phyloP scores from a whole-genome alignment of 805 yeast genomes.

The Nakazawaea populi region DNA sequence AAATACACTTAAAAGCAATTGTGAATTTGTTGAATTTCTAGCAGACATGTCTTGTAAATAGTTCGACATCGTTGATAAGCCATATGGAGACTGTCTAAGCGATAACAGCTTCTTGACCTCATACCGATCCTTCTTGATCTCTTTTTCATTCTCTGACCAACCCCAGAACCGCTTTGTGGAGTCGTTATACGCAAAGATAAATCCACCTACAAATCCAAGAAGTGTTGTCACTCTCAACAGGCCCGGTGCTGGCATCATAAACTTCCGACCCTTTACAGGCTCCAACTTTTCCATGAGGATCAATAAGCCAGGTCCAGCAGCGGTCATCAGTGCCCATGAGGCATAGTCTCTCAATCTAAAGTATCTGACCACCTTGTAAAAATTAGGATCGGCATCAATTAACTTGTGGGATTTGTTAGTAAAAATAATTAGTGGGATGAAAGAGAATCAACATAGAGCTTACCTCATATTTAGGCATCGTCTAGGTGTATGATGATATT shows the following conservation, averaged over 20 bases:
- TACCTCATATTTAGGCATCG: constrained; percentile 4
- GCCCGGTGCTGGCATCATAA: constrained; percentile 46
- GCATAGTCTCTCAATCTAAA: constrained; percentile 64
- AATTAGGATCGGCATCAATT: constrained; percentile 78
- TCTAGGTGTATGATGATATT: not conserved
- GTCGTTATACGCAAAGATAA: constrained; percentile 60
- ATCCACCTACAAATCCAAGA: constrained; percentile 70
- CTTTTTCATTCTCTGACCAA: constrained; percentile 63
- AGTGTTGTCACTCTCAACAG: constrained; percentile 54
- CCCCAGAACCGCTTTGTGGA: constrained; percentile 77
- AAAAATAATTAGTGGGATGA: not conserved
- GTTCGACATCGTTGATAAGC: constrained; percentile 56
- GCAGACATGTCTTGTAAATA: constrained; percentile 71
- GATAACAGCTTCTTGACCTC: constrained; percentile 65
- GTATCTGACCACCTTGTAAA: constrained; percentile 64
- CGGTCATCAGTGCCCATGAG: constrained; percentile 40
- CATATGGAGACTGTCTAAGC: constrained; percentile 62
- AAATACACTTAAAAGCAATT: constrained; percentile 48
- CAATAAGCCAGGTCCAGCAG: constrained; percentile 42
- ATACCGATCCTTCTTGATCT: constrained; percentile 66
- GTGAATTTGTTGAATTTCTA: constrained; percentile 72
- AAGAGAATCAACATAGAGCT: not conserved
- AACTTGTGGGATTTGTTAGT: constrained; percentile 23
- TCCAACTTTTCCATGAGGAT: constrained; percentile 39
- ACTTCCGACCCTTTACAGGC: constrained; percentile 38